Conservation (phyloP, 768 basidiomycete species). For the Podaxis sp. region DNA sequence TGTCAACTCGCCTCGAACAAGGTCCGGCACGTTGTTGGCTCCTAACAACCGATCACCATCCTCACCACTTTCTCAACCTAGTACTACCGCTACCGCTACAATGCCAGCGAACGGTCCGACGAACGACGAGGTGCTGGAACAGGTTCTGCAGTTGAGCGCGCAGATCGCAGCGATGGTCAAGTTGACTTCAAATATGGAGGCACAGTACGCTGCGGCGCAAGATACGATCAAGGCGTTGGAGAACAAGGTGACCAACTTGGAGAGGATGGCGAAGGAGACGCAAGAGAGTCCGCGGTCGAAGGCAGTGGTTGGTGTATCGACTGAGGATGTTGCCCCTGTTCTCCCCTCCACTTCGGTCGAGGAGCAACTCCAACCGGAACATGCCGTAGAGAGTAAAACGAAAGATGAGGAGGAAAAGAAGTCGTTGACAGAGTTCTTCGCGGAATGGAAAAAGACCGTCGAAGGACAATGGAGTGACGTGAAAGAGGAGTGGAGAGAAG, state of each 20-base stretch:
- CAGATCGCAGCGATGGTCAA: slow-evolving; percentile 78
- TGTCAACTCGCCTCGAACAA: slow-evolving; percentile 5
- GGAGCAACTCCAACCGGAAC: too few relatives aligned
- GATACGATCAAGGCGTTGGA: slow-evolving; percentile 69
- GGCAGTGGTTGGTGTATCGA: neutral
- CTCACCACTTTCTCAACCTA: slow-evolving; percentile 26
- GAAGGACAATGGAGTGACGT: slow-evolving; percentile 79
- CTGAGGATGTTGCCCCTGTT: neutral
- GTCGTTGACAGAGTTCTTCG: slow-evolving; percentile 51
- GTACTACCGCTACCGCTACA: neutral
- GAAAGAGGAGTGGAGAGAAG: slow-evolving; percentile 79
- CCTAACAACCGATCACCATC: slow-evolving; percentile 18
- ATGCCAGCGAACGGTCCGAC: neutral
- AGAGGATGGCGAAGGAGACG: slow-evolving; percentile 50
- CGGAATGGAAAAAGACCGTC: slow-evolving; percentile 74
- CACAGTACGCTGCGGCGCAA: slow-evolving; percentile 76
- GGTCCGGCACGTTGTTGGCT: slow-evolving; percentile 10
- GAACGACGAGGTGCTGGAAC: slow-evolving; percentile 45
- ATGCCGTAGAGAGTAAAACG: neutral
- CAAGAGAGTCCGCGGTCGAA: slow-evolving; percentile 31
- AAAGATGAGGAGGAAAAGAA: slow-evolving; percentile 6
- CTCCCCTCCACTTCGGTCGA: neutral
- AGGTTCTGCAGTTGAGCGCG: slow-evolving; percentile 62
- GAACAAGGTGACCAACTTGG: slow-evolving; percentile 65
- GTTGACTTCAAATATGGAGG: slow-evolving; percentile 69